Evolutionary conservation across 1,284 basidiomycete genomes (phyloP), one percentile per base, ranked within the genome.

Genomic region (Termitomyces sp.): DNA sequence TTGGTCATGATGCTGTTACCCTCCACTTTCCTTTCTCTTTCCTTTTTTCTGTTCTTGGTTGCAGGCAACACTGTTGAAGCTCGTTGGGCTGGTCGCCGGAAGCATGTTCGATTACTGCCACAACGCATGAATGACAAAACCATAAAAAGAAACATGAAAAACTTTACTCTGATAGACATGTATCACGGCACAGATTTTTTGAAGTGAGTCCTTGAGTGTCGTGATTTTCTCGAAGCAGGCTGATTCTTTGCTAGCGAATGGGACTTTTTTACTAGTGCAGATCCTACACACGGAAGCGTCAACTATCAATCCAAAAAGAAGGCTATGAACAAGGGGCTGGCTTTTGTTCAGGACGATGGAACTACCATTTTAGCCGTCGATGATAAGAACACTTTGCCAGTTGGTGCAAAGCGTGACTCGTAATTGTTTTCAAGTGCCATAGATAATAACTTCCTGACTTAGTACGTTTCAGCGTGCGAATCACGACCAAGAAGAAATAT

Each of bases 281-380:
- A 91, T 64, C 88, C 88, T 2, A 90, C 88, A 0, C 67, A 78
- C 52, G 88, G 86, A 19, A 67, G 67, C 34, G 86, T 88, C 38
- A 72, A 77, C 43, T 90, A 81, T 66, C 68, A 79, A 57, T 67
- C 63, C 44, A 65, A 69, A 54, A 62, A 69, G 5, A 67, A 74
- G 26, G 85, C 85, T 2, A 68, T 68, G 45, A 59, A 65, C 10
- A 70, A 76, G 34, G 73, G 75, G 4, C 75, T 91, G 34, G 81
- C 84, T 1, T 82, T 74, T 60, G 77, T 87, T 21, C 72, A 84
- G 57, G 65, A 69, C 19, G 75, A 80, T 59, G 75, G 75, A 49
- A 72, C 76, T 21, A 77, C 76, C 3, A 72, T 85, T 42, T 68
- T 91, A 45, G 76, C 78, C 31, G 84, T 90, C 34, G 88, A 91